A percentile compares a stretch with the other conserved stretches of the same genome.
Conservation (phyloP, 2,329 filamentous ascomycete genomes). For the Chaetomium sp. region DNA sequence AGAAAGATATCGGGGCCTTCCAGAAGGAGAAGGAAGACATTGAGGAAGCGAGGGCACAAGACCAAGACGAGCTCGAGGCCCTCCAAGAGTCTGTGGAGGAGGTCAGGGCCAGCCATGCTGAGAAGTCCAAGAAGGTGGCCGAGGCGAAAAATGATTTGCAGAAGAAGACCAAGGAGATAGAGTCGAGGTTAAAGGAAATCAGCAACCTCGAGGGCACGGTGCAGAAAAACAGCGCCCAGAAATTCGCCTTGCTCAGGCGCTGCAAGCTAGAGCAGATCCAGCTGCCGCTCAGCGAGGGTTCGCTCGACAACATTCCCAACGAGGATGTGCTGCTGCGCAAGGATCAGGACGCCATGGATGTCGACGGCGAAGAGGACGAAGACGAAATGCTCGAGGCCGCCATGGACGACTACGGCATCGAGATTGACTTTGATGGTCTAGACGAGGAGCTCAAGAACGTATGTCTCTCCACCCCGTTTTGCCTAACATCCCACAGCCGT, state of each 20-base stretch:
- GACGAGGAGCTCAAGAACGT: conserved; percentile 81
- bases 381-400: conserved; percentile 63
- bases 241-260: conserved; percentile 80
- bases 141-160: conserved; percentile 78
- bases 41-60: conserved; percentile 69
- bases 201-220: conserved; percentile 79
- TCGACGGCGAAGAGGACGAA: conserved; percentile 67
- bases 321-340: conserved; percentile 76
- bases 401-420: conserved; percentile 88
- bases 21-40: conserved; percentile 73
- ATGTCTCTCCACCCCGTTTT: conserved; percentile 40
- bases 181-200: conserved; percentile 71
- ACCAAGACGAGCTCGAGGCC: conserved; percentile 75
- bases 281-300: conserved; percentile 75
- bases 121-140: conserved; percentile 71
- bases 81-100: conserved; percentile 72
- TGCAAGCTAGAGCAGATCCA: conserved; percentile 94
- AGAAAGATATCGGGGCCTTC: conserved; percentile 69
- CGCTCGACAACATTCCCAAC: conserved; percentile 83
- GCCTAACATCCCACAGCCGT: neutral
- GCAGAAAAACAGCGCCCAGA: conserved; percentile 79
- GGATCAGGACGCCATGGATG: conserved; percentile 88
- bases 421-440: conserved; percentile 79
- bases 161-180: conserved; percentile 82
- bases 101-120: conserved; percentile 55